Evolutionary conservation across 805 yeast genomes (phyloP).

Genomic region (Isabelozyma rhagii): DNA sequence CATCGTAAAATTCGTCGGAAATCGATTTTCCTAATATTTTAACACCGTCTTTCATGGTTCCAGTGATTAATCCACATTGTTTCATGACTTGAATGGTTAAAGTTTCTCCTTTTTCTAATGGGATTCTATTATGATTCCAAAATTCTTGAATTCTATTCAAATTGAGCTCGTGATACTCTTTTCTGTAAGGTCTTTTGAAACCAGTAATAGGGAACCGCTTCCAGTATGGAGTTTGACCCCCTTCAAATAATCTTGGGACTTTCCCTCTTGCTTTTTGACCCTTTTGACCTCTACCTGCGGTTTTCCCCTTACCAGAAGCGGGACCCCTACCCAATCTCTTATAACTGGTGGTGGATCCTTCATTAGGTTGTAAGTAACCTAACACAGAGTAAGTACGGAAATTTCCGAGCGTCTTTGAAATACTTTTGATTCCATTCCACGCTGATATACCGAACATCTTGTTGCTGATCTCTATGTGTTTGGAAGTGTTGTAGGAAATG

Average conservation of each 20-base stretch:
- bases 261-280: constrained; percentile 97
- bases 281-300: constrained; percentile 95
- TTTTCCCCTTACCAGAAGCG: constrained; percentile 87
- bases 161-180: constrained; percentile 56
- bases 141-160: constrained; percentile 69
- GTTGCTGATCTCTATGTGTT: not conserved
- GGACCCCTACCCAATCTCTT: constrained; percentile 96
- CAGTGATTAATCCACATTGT: constrained; percentile 68
- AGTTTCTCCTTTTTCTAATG: constrained; percentile 54
- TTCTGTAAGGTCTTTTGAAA: constrained; percentile 63
- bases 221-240: constrained; percentile 95
- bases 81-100: constrained; percentile 77
- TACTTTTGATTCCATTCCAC: not conserved
- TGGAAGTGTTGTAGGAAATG: not conserved
- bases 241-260: constrained; percentile 93
- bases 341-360: constrained; percentile 55
- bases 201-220: constrained; percentile 86
- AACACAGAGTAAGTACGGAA: constrained; percentile 44
- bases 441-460: not conserved
- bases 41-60: constrained; percentile 74
- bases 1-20: constrained; percentile 31
- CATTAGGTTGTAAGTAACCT: constrained; percentile 56
- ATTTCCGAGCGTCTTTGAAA: not conserved
- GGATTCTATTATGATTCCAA: constrained; percentile 63
- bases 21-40: constrained; percentile 71